Conservation (phyloP, 108 stramenopile species). For the Pinguiococcus pyrenoidosus region DNA sequence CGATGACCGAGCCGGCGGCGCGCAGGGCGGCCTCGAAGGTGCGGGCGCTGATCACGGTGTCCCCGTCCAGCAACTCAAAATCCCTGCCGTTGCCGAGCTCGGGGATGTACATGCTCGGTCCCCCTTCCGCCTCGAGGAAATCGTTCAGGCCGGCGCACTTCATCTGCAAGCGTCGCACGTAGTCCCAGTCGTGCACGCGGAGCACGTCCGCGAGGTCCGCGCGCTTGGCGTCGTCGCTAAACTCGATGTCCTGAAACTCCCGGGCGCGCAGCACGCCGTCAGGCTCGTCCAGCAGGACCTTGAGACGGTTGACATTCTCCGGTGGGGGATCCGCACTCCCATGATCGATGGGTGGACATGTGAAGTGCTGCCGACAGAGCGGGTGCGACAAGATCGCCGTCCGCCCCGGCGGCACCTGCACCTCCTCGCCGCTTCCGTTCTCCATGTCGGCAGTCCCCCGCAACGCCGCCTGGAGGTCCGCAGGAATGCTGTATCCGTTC, state of each 20-base stretch:
- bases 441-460: neutral
- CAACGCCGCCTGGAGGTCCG: neutral
- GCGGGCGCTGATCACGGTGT: conserved; percentile 30
- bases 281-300: conserved; percentile 8
- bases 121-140: neutral
- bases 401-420: neutral
- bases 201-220: conserved; percentile 20
- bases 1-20: conserved; percentile 50
- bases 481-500: neutral
- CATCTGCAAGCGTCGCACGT: conserved; percentile 10
- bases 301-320: conserved; percentile 22
- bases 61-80: conserved; percentile 30
- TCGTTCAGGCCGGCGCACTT: neutral
- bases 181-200: conserved; percentile 30
- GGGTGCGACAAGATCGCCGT: conserved; percentile 16
- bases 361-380: conserved; percentile 15
- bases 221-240: conserved; percentile 1
- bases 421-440: neutral
- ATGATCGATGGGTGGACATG: conserved; percentile 20
- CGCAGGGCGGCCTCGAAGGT: conserved; percentile 56
- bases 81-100: neutral
- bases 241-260: conserved; percentile 10
- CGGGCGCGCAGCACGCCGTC: conserved; percentile 17
- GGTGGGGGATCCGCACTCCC: conserved; percentile 16
- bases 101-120: conserved; percentile 13